Base-by-base conservation (phyloP, 192 early-diverging fungal species). In the Coemansia sp. region DNA sequence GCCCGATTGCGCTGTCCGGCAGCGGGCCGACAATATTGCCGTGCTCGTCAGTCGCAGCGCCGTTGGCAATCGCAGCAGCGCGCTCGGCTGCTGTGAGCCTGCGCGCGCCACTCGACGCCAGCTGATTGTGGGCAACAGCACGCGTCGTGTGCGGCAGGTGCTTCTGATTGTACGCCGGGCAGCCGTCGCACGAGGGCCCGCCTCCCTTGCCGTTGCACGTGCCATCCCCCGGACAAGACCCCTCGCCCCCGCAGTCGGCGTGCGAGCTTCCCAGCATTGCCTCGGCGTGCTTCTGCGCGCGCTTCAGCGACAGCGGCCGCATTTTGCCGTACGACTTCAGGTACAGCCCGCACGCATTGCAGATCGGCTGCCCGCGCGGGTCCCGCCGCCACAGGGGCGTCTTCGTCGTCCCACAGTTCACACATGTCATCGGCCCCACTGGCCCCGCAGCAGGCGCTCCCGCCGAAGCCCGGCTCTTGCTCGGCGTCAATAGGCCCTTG, bases 301-400 rank as follows among this genome's bases (percentile, higher is more conserved):
- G 75, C 51, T 80, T 80, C n/a, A 85, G 73, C 68, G 77, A 75
- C 42, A 69, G 62, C 25, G 84, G 84, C 10, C 84, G 78, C 76
- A 85, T 80, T 23, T 75, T 74, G 15, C 84, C 84, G 31, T 85
- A 82, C 32, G 78, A 75, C 34, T 81, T 81, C 21, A 78, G 70
- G 41, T 85, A 85, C 66, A 85, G 66, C 3, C 90, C 89, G 67
- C 92, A 94, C 5, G 92, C 92, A 66, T 94, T 94, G 70, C 92
- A 94, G 32, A 93, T 91, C 2, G 91, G 89, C 68, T 90, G 87
- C 61, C 89, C 90, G 31, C 80, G 70, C 37, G 89, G 90, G 48
- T 92, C 89, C 45, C 92, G 72, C 11, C 92, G 85, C 92, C 92
- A 94, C 44, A 94, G 85, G 32, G 92, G 92, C 5, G 92, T 94